Evolutionary conservation across 1,284 basidiomycete genomes (phyloP).

Genomic region (Pyrrhoderma noxium): DNA sequence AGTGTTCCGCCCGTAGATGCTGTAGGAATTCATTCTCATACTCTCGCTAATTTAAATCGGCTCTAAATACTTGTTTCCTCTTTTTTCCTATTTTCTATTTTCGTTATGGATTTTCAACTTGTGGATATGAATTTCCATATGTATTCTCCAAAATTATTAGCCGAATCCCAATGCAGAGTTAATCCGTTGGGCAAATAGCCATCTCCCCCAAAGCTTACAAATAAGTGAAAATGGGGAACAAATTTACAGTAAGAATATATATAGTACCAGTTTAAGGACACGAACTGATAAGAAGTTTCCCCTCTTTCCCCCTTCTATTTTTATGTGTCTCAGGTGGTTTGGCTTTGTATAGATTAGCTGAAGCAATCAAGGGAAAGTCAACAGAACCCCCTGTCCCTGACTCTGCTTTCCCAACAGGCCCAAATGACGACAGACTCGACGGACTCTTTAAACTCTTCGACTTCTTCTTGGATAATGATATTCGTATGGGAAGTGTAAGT

Average conservation of each 20-base stretch:
- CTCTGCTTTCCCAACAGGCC: slow-evolving; percentile 64
- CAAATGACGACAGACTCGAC: slow-evolving; percentile 74
- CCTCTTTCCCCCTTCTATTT: background rate
- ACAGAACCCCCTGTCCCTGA: slow-evolving; percentile 67
- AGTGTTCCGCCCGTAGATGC: slow-evolving; percentile 30
- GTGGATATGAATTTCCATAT: too few relatives aligned
- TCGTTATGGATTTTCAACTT: slow-evolving; percentile 10
- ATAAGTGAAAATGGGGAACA: slow-evolving; percentile 47
- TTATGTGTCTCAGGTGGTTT: slow-evolving; percentile 28
- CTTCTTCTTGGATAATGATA: slow-evolving; percentile 80
- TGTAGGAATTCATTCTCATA: slow-evolving; percentile 29
- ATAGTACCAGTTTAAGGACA: background rate
- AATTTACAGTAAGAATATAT: slow-evolving; percentile 43
- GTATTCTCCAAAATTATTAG: slow-evolving; percentile 9
- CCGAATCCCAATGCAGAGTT: slow-evolving; percentile 37
- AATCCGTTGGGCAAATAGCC: slow-evolving; percentile 81
- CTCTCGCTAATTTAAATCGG: slow-evolving; percentile 17
- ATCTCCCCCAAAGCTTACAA: slow-evolving; percentile 62
- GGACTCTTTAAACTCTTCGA: slow-evolving; percentile 86
- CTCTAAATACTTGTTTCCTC: slow-evolving; percentile 14
- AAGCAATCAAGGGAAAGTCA: slow-evolving; percentile 65
- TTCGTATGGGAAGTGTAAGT: slow-evolving; percentile 82
- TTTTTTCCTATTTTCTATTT: slow-evolving; percentile 18
- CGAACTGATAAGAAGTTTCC: background rate
- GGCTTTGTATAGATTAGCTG: slow-evolving; percentile 68